These are phyloP conservation scores for Epichloe sp. DNA, from an alignment of 2,329 filamentous ascomycete genomes.

Conservation along the genomic window DNA sequence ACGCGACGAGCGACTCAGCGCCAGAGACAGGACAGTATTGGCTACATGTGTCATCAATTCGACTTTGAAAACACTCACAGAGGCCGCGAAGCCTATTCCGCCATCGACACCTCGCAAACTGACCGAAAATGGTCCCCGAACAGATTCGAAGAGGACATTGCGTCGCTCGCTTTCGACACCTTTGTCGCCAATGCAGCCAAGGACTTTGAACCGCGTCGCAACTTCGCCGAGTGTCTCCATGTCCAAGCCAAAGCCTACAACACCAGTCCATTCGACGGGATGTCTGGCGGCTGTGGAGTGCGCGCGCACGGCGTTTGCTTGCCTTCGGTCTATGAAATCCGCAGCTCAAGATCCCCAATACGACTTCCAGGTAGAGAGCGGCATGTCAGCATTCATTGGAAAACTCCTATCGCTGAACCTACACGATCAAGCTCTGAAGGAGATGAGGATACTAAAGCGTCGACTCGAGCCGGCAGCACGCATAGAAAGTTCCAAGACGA, in stretches of 20 bases:
- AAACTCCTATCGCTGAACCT: constrained; percentile 53
- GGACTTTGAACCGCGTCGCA: constrained; percentile 45
- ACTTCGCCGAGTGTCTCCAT: constrained; percentile 34
- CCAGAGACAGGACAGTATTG: constrained; percentile 48
- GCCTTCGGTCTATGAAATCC: constrained; percentile 45
- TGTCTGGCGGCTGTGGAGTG: constrained; percentile 54
- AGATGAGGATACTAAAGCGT: constrained; percentile 52
- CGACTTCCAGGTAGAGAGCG: constrained; percentile 56
- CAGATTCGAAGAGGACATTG: constrained; percentile 27
- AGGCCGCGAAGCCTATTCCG: constrained; percentile 42
- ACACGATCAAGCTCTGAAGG: constrained; percentile 55
- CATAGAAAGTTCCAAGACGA: constrained; percentile 18
- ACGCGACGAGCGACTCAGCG: constrained; percentile 17
- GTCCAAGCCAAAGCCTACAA: constrained; percentile 19
- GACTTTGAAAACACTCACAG: constrained; percentile 54
- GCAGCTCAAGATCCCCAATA: constrained; percentile 40
- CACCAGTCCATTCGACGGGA: constrained; percentile 23
- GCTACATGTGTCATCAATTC: constrained; percentile 63
- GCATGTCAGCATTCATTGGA: constrained; percentile 55
- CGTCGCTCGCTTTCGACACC: constrained; percentile 44
- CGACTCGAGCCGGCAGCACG: constrained; percentile 34
- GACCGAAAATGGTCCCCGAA: constrained; percentile 21
- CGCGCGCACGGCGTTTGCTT: constrained; percentile 51
- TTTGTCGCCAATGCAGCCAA: constrained; percentile 47
- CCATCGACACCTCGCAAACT: constrained; percentile 19